Evolutionary conservation across 2,329 filamentous ascomycete genomes (phyloP).

Genomic region (Aureobasidium sp.): DNA sequence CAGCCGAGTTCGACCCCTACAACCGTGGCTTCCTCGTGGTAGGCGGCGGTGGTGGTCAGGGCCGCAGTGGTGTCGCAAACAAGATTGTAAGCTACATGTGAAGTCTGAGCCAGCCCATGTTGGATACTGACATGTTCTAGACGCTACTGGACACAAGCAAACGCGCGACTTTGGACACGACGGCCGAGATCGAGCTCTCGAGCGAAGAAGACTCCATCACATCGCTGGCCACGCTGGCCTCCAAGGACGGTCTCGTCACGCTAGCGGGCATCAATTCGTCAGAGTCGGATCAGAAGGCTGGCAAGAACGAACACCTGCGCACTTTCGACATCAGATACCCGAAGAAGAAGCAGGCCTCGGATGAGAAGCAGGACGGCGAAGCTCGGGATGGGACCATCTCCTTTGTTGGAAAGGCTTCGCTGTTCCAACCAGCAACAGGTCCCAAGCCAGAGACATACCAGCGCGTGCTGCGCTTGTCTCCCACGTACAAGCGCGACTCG

Average conservation of each 20-base stretch:
- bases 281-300: conserved; percentile 58
- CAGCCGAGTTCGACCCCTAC: conserved; percentile 77
- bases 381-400: conserved; percentile 31
- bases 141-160: conserved; percentile 64
- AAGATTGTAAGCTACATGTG: conserved; percentile 56
- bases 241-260: conserved; percentile 46
- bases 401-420: conserved; percentile 40
- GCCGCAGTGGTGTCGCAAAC: conserved; percentile 73
- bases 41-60: conserved; percentile 78
- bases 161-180: conserved; percentile 51
- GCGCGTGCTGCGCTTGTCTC: conserved; percentile 48
- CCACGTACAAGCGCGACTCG: conserved; percentile 40
- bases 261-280: conserved; percentile 80
- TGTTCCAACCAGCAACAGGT: conserved; percentile 39
- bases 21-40: conserved; percentile 69
- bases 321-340: conserved; percentile 58
- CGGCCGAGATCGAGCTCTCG: conserved; percentile 67
- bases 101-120: neutral
- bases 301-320: conserved; percentile 76
- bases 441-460: conserved; percentile 51
- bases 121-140: conserved; percentile 31
- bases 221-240: conserved; percentile 61
- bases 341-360: conserved; percentile 34
- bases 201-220: conserved; percentile 83
- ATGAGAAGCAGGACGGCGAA: conserved; percentile 27